Evolutionary conservation across 2,329 filamentous ascomycete genomes (phyloP), one percentile per base, ranked within the genome.

Genomic region (Colletotrichum tropicicola): DNA sequence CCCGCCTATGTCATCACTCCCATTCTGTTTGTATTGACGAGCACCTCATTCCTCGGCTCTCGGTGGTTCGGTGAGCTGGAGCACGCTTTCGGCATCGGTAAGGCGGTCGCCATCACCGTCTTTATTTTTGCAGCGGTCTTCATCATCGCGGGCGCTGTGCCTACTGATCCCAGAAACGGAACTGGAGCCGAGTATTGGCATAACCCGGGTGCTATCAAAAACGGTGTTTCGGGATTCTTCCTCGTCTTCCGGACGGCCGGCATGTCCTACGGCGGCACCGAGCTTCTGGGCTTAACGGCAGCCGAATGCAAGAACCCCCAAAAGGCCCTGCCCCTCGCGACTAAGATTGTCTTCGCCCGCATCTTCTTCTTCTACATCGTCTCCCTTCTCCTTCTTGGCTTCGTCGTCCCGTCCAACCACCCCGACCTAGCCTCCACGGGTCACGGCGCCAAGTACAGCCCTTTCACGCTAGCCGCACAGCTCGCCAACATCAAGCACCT

Each of bases 241-340:
- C 75, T 74, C 59, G 80, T 80, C 27, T 82, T 83, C 66, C 77
- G 81, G 45, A 77, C 78, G 1, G 79, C 81, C 6, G 80, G 80
- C 15, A 79, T 81, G 70, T 76, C 80, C 9, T 83, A 81, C 56
- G 76, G 79, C 9, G 81, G 81, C 21, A 82, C 80, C 3, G 81
- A 83, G 62, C 76, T 83, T 58, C 75, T 82, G 4, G 81, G 80
- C 13, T 72, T 83, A 15, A 77, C 80, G 4, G 80, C 79, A 6
- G 78, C 78, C 17, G 81, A 83, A 65, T 77, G 79, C 61, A 70
- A 73, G 13, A 76, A 77, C 44, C 80, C 79, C 9, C 68, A 87
- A 66, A 89, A 92, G 72, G 87, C 90, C 0, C 84, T 97, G 1
- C 94, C 94, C 0, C 89, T 88, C 1, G 94, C 94, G 6, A 90